Evolutionary conservation across 805 yeast species (phyloP).

Genomic region (Ogataea methanolica): DNA sequence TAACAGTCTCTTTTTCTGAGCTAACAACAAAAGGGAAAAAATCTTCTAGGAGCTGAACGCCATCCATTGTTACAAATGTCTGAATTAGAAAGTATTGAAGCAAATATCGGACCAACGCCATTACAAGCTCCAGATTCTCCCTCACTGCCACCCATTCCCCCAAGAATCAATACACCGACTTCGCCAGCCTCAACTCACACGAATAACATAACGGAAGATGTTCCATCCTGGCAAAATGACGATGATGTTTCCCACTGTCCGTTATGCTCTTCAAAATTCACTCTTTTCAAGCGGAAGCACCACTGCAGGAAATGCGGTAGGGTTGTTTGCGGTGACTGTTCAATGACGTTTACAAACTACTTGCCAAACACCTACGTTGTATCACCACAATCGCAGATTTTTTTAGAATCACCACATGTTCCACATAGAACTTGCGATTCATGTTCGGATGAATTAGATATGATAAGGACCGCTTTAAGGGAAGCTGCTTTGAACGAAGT

Average conservation of each 20-base stretch:
- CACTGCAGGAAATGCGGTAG: constrained; percentile 82
- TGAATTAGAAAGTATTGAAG: too few relatives aligned
- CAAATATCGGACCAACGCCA: too few relatives aligned
- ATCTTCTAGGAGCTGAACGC: too few relatives aligned
- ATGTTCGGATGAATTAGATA: constrained; percentile 59
- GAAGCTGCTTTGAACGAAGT: constrained; percentile 7
- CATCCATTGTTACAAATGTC: too few relatives aligned
- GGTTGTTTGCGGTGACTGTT: constrained; percentile 70
- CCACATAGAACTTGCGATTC: constrained; percentile 72
- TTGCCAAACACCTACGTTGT: constrained; percentile 58
- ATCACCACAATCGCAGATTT: constrained; percentile 44
- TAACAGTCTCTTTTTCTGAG: too few relatives aligned
- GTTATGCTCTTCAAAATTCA: constrained; percentile 48
- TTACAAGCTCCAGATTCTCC: too few relatives aligned
- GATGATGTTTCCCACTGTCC: constrained; percentile 46
- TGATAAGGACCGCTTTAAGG: constrained; percentile 40
- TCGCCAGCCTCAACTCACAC: background rate
- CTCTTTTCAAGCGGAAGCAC: constrained; percentile 67
- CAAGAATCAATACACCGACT: background rate
- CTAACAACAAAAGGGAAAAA: too few relatives aligned
- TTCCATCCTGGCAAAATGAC: constrained; percentile 72
- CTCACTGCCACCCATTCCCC: background rate
- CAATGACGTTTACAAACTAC: constrained; percentile 47
- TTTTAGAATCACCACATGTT: constrained; percentile 45
- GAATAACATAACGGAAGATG: constrained; percentile 13